Base-by-base conservation (phyloP, 192 early-diverging fungal species). In the Dissophora ornata region DNA sequence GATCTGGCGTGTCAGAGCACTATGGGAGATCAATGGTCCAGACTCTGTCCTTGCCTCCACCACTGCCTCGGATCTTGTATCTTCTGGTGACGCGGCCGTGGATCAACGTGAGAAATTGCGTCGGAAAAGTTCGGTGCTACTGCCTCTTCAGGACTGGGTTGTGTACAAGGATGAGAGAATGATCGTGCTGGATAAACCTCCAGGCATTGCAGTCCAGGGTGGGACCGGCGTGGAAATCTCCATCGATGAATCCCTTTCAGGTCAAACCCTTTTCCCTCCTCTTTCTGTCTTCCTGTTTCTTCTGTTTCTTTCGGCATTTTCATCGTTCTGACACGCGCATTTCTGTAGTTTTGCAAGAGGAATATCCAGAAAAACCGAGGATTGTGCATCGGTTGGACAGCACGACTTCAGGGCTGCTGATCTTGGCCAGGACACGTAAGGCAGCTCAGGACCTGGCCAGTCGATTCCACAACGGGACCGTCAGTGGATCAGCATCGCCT, bases 351-450 rank as follows among this genome's bases (percentile, higher is more conserved):
- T 38, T 71, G 1, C 60, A 71, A 18, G 42, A 50, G 6, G 61
- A 25, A 2, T 64, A 47, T 24, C 53, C 28, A 21, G 61, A 71
- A 5, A 41, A 51, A 29, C 69, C 69, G 11, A 47, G 61, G 47
- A 28, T 71, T 32, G 69, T 71, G 21, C 69, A 71, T 16, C 16
- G 69, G 3, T 33, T 71, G 18, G 69, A 71, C 32, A 57, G 16
- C 54, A 63, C 69, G 2, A 71, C 69, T 0, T 63, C 69, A 21
- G 69, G 69, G 5, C 15, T 71, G 10, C 28, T 71, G 21, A 32
- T 71, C 16, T 41, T 71, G 15, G 69, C 69, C 7, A 71, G 69
- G 44, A 71, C 69, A 44, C 52, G 69, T 1, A 71, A 64, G 33
- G 60, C 61, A 4, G 69, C 69, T 11, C 69, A 71, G 47, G 69